Percentiles rank a stretch among this genome's conserved stretches.
Evolutionary conservation across 306 rosid species (phyloP).

Genomic region (Vicia faba): DNA sequence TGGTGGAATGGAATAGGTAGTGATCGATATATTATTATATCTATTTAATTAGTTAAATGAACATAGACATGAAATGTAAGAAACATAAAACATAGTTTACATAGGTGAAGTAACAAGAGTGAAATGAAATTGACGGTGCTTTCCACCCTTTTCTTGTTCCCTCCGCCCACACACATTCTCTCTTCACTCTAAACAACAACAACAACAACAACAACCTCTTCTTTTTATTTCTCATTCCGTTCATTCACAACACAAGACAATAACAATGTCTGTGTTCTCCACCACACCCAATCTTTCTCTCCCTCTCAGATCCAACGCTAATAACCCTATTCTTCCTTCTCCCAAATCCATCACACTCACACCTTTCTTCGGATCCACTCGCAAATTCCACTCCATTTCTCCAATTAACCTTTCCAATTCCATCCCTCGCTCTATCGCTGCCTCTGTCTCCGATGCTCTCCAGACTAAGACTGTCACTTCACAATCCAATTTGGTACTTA

Average conservation of each 20-base stretch:
- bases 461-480: constrained; percentile 58
- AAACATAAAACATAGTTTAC: too few relatives aligned
- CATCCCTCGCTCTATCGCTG: constrained; percentile 46
- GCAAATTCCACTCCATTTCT: constrained; percentile 45
- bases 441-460: constrained; percentile 62
- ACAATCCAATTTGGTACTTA: constrained; percentile 61
- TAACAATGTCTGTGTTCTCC: constrained; percentile 57
- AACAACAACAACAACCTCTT: too few relatives aligned
- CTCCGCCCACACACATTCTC: too few relatives aligned
- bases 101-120: too few relatives aligned
- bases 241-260: neutral
- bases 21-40: too few relatives aligned
- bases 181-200: too few relatives aligned
- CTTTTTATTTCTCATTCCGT: too few relatives aligned
- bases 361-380: constrained; percentile 59
- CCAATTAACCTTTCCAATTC: constrained; percentile 31
- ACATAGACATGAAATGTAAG: too few relatives aligned
- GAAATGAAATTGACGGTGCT: too few relatives aligned
- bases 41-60: too few relatives aligned
- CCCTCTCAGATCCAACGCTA: constrained; percentile 68
- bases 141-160: too few relatives aligned
- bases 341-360: constrained; percentile 19
- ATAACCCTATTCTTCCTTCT: constrained; percentile 34
- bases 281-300: constrained; percentile 55
- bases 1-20: too few relatives aligned